Conservation (phyloP, 495 filamentous ascomycete species). For the Cairneyella variabilis region DNA sequence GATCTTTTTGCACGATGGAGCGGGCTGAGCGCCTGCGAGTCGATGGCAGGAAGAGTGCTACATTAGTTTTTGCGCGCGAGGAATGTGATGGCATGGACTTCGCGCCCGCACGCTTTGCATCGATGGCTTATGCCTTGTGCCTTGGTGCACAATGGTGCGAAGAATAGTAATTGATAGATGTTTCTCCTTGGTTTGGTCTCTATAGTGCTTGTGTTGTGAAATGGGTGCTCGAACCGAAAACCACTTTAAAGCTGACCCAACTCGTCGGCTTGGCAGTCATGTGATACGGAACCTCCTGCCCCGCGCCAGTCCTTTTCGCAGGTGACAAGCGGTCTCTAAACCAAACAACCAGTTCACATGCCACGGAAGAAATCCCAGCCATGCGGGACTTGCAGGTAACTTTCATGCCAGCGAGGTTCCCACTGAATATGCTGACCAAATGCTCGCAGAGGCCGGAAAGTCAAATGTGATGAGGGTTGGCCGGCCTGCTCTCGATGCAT, state of each 20-base stretch:
- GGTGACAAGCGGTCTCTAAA: too few species aligned
- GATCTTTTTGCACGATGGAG: slow-evolving; percentile 15
- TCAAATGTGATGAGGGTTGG: slow-evolving; percentile 27
- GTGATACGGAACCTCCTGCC: too few species aligned
- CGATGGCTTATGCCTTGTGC: too few species aligned
- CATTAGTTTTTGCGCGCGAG: slow-evolving; percentile 21
- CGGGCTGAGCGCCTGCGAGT: slow-evolving; percentile 4
- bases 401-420: neutral
- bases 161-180: slow-evolving; percentile 21
- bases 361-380: too few species aligned
- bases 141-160: neutral
- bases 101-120: neutral
- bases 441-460: slow-evolving; percentile 19
- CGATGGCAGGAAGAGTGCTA: slow-evolving; percentile 14
- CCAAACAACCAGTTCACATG: too few species aligned
- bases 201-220: too few species aligned
- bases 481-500: slow-evolving; percentile 27
- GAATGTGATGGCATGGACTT: neutral
- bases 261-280: too few species aligned
- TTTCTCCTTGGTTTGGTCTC: too few species aligned
- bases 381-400: slow-evolving; percentile 17
- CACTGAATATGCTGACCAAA: neutral
- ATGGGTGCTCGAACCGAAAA: too few species aligned
- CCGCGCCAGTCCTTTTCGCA: too few species aligned
- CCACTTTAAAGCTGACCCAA: too few species aligned